Conservation (phyloP, 495 filamentous ascomycete species). For the Xylaria bambusicola region DNA sequence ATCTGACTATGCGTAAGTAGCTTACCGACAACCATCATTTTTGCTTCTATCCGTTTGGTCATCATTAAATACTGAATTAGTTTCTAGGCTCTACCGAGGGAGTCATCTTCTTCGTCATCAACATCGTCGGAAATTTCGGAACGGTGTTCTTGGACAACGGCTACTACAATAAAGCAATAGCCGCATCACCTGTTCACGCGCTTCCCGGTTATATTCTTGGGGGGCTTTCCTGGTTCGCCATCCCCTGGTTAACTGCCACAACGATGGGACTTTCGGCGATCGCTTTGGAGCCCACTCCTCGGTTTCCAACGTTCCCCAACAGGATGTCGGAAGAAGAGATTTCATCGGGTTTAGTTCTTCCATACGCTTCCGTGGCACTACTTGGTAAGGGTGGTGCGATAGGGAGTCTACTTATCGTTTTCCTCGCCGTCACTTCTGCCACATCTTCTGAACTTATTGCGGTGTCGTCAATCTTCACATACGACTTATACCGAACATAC, state of each 20-base stretch:
- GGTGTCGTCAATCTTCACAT: conserved; percentile 90
- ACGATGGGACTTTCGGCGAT: conserved; percentile 93
- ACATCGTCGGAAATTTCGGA: conserved; percentile 80
- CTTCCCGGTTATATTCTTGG: conserved; percentile 93
- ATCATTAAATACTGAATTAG: background rate
- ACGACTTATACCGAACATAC: conserved; percentile 82
- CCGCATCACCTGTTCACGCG: conserved; percentile 84
- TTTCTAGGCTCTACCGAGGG: conserved; percentile 65
- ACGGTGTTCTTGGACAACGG: conserved; percentile 81
- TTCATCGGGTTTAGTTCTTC: conserved; percentile 82
- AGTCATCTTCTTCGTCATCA: conserved; percentile 96
- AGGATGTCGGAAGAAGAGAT: conserved; percentile 77
- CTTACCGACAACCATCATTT: background rate
- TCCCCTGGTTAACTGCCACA: conserved; percentile 89
- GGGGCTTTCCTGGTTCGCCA: conserved; percentile 91
- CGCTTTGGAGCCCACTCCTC: conserved; percentile 73
- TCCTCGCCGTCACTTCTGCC: conserved; percentile 94
- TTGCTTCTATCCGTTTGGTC: background rate
- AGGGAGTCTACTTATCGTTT: conserved; percentile 81
- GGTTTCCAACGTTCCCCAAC: conserved; percentile 71
- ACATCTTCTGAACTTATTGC: conserved; percentile 90
- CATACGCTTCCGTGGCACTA: conserved; percentile 85
- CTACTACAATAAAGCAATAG: conserved; percentile 95
- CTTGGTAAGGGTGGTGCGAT: conserved; percentile 86
- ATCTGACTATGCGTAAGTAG: conserved; percentile 75